Evolutionary conservation across 768 basidiomycete species (phyloP).

Genomic region (Polyporus arcularius): DNA sequence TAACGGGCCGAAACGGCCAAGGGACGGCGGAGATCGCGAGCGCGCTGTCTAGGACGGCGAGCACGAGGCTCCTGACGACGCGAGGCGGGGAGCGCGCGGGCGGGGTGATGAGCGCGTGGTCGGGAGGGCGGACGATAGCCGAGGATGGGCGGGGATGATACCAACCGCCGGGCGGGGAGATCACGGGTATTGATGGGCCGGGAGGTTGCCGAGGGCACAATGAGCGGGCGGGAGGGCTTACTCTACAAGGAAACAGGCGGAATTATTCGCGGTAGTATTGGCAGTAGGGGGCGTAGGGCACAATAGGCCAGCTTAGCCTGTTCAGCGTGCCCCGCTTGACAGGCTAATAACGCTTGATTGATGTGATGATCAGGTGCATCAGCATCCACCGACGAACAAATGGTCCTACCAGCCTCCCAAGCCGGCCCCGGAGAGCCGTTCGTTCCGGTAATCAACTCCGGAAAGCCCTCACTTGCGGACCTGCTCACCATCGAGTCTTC

Average conservation of each 20-base stretch:
- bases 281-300: too few relatives aligned
- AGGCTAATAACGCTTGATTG: not conserved
- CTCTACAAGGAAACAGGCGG: not conserved
- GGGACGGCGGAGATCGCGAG: not conserved
- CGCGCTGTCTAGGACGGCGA: not conserved
- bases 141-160: not conserved
- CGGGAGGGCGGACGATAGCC: not conserved
- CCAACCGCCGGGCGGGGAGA: not conserved
- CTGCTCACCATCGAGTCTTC: constrained; percentile 75
- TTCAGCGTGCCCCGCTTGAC: not conserved
- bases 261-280: too few relatives aligned
- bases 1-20: not conserved
- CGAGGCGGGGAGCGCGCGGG: not conserved
- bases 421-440: constrained; percentile 25
- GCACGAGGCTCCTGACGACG: too few relatives aligned
- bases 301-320: too few relatives aligned
- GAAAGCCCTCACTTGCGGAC: constrained; percentile 66
- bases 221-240: too few relatives aligned
- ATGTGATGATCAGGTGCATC: not conserved
- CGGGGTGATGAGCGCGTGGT: not conserved
- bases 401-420: constrained; percentile 18
- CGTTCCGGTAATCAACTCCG: constrained; percentile 39
- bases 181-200: too few relatives aligned
- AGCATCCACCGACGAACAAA: constrained; percentile 33
- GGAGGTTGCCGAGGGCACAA: not conserved